Conservation (phyloP, 495 filamentous ascomycete genomes). For the Glarea lozoyensis region DNA sequence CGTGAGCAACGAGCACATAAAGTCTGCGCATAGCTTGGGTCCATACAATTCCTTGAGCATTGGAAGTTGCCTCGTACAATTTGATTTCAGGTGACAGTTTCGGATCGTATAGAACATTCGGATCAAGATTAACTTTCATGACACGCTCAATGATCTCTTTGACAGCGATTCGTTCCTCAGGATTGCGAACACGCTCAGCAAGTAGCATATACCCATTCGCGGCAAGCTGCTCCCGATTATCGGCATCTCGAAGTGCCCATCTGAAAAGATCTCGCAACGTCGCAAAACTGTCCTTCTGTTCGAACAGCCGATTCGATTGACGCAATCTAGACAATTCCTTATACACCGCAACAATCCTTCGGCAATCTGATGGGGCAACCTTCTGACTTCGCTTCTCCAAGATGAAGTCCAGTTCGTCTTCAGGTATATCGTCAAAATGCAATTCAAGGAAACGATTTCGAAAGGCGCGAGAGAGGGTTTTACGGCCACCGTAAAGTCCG, state of each 20-base stretch:
- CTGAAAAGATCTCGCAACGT: slow-evolving; percentile 93
- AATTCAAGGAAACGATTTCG: slow-evolving; percentile 94
- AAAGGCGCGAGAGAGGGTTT: slow-evolving; percentile 87
- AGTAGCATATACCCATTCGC: slow-evolving; percentile 93
- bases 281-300: slow-evolving; percentile 96
- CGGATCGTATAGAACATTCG: slow-evolving; percentile 58
- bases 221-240: slow-evolving; percentile 81
- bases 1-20: slow-evolving; percentile 75
- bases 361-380: slow-evolving; percentile 85
- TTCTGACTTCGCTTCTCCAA: slow-evolving; percentile 74
- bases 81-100: slow-evolving; percentile 43
- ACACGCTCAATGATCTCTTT: slow-evolving; percentile 87
- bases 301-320: slow-evolving; percentile 83
- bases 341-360: slow-evolving; percentile 87
- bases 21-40: slow-evolving; percentile 88
- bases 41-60: slow-evolving; percentile 67
- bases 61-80: slow-evolving; percentile 38
- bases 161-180: slow-evolving; percentile 73
- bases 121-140: slow-evolving; percentile 77
- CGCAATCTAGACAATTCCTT: slow-evolving; percentile 80
- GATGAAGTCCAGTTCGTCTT: slow-evolving; percentile 90
- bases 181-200: slow-evolving; percentile 87
- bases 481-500: slow-evolving; percentile 90
- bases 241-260: slow-evolving; percentile 84
- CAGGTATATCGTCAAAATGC: slow-evolving; percentile 96